Conservation (phyloP, 768 basidiomycete genomes). For the Tricholoma terreum region DNA sequence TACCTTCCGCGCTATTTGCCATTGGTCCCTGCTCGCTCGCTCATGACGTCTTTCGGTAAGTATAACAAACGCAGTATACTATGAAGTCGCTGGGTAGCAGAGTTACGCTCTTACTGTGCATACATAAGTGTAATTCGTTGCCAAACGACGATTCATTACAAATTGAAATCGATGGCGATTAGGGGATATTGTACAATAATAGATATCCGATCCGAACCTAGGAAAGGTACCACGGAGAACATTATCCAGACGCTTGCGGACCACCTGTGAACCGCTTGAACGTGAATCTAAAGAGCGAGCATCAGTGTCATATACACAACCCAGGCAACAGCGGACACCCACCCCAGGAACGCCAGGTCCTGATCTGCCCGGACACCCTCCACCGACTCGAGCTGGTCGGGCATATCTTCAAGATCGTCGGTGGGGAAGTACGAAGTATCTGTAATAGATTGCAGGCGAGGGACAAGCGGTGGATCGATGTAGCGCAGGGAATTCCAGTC, state of each 20-base stretch:
- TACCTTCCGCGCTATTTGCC: no score
- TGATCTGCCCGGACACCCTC: conserved; percentile 65
- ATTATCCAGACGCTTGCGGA: conserved; percentile 17
- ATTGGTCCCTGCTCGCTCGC: no score
- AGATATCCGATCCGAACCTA: background rate
- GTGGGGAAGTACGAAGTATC: conserved; percentile 98
- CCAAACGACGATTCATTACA: no score
- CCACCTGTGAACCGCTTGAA: conserved; percentile 72
- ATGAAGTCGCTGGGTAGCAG: no score
- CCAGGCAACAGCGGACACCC: conserved; percentile 17
- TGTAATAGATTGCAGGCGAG: conserved; percentile 85
- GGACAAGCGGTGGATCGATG: conserved; percentile 96
- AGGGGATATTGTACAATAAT: conserved; percentile 11
- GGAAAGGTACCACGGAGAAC: background rate
- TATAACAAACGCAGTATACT: no score
- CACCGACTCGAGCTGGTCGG: conserved; percentile 56
- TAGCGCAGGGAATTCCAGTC: conserved; percentile 91
- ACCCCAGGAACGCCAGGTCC: conserved; percentile 68
- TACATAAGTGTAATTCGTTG: no score
- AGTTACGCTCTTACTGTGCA: no score
- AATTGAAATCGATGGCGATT: background rate
- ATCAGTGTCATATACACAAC: conserved; percentile 5
- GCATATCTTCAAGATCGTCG: conserved; percentile 78
- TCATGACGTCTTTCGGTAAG: no score
- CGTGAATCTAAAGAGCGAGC: conserved; percentile 57